Conservation (phyloP, 1,284 basidiomycete species). For the Takashimella koratensis region DNA sequence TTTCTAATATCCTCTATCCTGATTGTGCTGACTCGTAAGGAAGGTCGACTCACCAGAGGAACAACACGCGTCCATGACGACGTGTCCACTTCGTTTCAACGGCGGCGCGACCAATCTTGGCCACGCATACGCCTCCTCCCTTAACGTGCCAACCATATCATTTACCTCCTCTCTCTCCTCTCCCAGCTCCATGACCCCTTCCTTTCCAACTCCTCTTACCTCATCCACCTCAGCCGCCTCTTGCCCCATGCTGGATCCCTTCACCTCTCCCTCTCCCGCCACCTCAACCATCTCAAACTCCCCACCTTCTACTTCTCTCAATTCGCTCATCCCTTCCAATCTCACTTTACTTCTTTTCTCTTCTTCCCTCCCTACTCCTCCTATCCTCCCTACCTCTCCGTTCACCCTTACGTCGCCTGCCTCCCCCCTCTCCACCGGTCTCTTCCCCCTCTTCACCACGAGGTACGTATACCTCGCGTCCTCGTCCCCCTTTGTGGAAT, state of each 20-base stretch:
- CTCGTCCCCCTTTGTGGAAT: slow-evolving; percentile 76
- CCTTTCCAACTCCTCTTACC: not conserved
- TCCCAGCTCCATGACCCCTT: slow-evolving; percentile 4
- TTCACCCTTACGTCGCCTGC: not conserved
- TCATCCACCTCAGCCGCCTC: slow-evolving; percentile 21
- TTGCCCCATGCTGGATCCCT: too few species aligned
- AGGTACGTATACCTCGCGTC: slow-evolving; percentile 87
- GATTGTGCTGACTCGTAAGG: not conserved
- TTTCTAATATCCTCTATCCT: too few species aligned
- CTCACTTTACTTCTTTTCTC: slow-evolving; percentile 20
- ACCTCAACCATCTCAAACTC: slow-evolving; percentile 24
- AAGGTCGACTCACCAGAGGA: slow-evolving; percentile 67
- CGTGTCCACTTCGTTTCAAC: slow-evolving; percentile 85
- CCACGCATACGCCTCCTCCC: slow-evolving; percentile 66
- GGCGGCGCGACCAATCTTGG: slow-evolving; percentile 87
- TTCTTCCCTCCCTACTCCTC: slow-evolving; percentile 36
- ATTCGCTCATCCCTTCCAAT: slow-evolving; percentile 23
- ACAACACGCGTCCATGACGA: slow-evolving; percentile 87
- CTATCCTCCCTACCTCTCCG: slow-evolving; percentile 21
- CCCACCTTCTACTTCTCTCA: slow-evolving; percentile 36
- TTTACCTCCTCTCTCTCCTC: slow-evolving; percentile 7
- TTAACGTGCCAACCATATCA: slow-evolving; percentile 23
- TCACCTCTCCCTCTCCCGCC: slow-evolving; percentile 1
- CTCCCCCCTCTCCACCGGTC: slow-evolving; percentile 51
- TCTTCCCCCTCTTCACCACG: slow-evolving; percentile 71